These are phyloP conservation scores for Fusarium papillatum DNA, from an alignment of 2,329 filamentous ascomycete species.

Conservation along the genomic window DNA sequence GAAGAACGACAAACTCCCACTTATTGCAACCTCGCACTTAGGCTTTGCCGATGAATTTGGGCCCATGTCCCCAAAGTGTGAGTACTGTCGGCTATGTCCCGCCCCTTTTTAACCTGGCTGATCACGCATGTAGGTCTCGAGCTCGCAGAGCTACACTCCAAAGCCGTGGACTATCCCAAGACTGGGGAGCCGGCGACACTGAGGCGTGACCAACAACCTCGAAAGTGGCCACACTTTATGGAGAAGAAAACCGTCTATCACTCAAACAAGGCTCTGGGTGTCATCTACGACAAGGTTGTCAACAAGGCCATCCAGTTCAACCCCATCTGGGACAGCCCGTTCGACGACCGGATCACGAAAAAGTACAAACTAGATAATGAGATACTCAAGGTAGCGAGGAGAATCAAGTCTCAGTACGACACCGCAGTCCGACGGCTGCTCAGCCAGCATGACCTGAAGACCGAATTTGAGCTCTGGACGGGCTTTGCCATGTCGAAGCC, in stretches of 20 bases:
- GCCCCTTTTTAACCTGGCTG: neutral
- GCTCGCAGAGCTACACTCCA: constrained; percentile 86
- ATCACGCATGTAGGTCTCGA: constrained; percentile 64
- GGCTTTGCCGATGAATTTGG: constrained; percentile 80
- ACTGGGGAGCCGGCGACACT: constrained; percentile 84
- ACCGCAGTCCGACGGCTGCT: constrained; percentile 82
- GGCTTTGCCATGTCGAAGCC: constrained; percentile 86
- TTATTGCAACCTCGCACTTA: constrained; percentile 87
- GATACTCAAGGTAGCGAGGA: constrained; percentile 69
- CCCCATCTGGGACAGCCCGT: constrained; percentile 79
- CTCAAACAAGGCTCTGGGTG: constrained; percentile 81
- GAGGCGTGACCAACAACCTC: constrained; percentile 70
- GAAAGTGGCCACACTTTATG: constrained; percentile 88
- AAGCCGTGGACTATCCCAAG: constrained; percentile 95
- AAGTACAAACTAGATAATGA: constrained; percentile 69
- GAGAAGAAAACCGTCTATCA: constrained; percentile 76
- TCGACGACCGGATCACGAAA: constrained; percentile 81
- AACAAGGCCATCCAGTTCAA: constrained; percentile 72
- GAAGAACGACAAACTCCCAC: constrained; percentile 86
- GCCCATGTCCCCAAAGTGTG: constrained; percentile 77
- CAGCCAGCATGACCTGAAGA: constrained; percentile 85
- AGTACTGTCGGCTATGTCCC: constrained; percentile 43
- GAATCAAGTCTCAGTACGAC: constrained; percentile 85
- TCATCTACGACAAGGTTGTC: constrained; percentile 82
- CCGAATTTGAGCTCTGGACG: constrained; percentile 94